These are phyloP conservation scores for Saccharomyces uvarum DNA, from an alignment of 1,139 yeast genomes.

Conservation along the genomic window DNA sequence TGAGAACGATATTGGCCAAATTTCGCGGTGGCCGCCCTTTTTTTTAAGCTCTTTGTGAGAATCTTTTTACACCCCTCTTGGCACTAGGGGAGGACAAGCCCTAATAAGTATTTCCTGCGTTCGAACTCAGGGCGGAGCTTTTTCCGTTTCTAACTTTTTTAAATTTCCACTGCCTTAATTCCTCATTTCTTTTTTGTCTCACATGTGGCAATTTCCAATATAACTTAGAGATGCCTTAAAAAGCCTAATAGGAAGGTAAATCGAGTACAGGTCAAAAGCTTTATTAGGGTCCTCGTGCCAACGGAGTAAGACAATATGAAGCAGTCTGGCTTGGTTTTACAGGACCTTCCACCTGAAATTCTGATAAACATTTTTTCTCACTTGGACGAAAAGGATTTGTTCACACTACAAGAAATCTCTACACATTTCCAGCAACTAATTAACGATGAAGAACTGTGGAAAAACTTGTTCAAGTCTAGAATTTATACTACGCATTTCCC, in stretches of 20 bases:
- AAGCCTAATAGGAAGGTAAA: background rate
- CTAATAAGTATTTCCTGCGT: background rate
- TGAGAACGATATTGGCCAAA: no score
- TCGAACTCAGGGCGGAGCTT: background rate
- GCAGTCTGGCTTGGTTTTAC: conserved; percentile 6
- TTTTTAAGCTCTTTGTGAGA: no score
- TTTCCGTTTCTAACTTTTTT: background rate
- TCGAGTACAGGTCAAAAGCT: background rate
- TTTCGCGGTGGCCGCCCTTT: no score
- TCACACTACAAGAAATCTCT: conserved; percentile 47
- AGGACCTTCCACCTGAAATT: conserved; percentile 50
- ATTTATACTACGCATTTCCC: conserved; percentile 47
- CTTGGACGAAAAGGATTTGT: conserved; percentile 49
- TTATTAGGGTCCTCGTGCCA: background rate
- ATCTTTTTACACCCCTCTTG: background rate
- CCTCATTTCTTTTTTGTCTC: background rate
- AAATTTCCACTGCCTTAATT: background rate
- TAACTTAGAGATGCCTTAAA: background rate
- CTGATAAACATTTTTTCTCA: conserved; percentile 48
- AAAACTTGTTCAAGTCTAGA: conserved; percentile 43
- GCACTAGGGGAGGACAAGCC: background rate
- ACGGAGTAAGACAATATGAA: background rate
- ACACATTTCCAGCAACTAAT: conserved; percentile 45
- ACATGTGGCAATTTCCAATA: background rate
- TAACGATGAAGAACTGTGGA: conserved; percentile 56